A percentile compares a stretch with the other conserved stretches of the same genome.
phyloP scores from a whole-genome alignment of 176 grass and related monocot genomes.

The Paspalum notatum region DNA sequence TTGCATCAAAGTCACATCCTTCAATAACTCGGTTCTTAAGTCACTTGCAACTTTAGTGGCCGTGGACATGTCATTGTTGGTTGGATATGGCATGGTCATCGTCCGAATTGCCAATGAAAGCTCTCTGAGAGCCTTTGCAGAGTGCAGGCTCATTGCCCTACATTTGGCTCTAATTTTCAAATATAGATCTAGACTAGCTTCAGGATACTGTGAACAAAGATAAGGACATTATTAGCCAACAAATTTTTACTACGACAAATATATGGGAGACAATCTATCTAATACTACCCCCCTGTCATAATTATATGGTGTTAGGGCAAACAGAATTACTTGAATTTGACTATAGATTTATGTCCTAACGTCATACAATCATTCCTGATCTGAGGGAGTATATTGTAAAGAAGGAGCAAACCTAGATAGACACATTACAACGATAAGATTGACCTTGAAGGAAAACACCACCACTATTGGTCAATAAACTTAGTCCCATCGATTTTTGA shows the following conservation, averaged over 20 bases:
- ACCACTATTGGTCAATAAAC: background rate
- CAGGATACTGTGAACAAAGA: conserved; percentile 45
- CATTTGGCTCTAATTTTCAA: conserved; percentile 51
- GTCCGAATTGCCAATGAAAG: conserved; percentile 57
- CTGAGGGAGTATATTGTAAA: no score
- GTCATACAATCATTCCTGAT: no score
- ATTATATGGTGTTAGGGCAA: no score
- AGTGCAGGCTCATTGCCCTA: conserved; percentile 68
- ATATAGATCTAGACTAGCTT: conserved; percentile 50
- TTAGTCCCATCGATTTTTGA: background rate
- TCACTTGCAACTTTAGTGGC: conserved; percentile 41
- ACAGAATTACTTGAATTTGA: no score
- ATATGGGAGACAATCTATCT: no score
- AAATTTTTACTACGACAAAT: no score
- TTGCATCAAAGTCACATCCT: conserved; percentile 43
- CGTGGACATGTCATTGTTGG: conserved; percentile 43
- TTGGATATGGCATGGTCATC: conserved; percentile 47
- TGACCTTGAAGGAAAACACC: no score
- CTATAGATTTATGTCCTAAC: no score
- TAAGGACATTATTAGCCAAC: no score
- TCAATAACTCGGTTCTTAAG: conserved; percentile 18
- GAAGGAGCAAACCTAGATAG: no score
- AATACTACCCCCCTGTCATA: no score
- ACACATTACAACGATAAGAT: no score
- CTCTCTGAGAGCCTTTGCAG: conserved; percentile 63